phyloP scores from a whole-genome alignment of 2,329 filamentous ascomycete species.

The Coccinonectria pachysandricola region DNA sequence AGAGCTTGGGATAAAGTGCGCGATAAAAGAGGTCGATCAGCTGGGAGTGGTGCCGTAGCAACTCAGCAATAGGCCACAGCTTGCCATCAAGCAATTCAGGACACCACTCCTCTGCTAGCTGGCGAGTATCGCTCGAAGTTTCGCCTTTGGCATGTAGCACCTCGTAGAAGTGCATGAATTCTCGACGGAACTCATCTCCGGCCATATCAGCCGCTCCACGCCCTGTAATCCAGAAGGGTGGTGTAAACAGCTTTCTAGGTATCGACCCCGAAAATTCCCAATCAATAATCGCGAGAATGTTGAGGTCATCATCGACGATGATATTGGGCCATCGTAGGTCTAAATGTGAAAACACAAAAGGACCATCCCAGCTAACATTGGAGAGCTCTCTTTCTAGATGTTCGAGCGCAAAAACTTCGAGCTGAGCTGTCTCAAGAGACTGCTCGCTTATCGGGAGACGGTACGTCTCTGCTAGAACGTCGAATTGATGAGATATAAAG shows the following conservation, averaged over 20 bases:
- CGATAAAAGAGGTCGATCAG: neutral
- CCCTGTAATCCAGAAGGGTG: constrained; percentile 13
- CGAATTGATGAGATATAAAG: constrained; percentile 8
- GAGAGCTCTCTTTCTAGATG: constrained; percentile 7
- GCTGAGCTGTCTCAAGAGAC: constrained; percentile 3
- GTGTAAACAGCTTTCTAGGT: constrained; percentile 8
- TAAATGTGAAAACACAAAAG: constrained; percentile 14
- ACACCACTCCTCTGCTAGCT: neutral
- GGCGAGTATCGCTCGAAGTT: neutral
- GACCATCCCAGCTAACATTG: constrained; percentile 3
- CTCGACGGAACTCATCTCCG: neutral
- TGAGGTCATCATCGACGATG: constrained; percentile 14
- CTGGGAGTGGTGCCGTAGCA: neutral
- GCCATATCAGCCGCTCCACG: constrained; percentile 1
- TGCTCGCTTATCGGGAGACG: constrained; percentile 4
- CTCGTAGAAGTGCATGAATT: neutral
- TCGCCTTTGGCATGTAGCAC: neutral
- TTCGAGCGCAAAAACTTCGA: constrained; percentile 10
- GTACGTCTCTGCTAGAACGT: constrained; percentile 4
- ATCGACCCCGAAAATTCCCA: constrained; percentile 16
- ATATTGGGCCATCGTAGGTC: constrained; percentile 16
- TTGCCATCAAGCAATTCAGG: neutral
- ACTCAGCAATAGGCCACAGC: neutral
- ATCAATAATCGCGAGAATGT: constrained; percentile 16
- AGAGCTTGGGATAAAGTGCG: neutral